Base-by-base conservation (phyloP, 2,329 filamentous ascomycete genomes). In the Epichloe uncinata region DNA sequence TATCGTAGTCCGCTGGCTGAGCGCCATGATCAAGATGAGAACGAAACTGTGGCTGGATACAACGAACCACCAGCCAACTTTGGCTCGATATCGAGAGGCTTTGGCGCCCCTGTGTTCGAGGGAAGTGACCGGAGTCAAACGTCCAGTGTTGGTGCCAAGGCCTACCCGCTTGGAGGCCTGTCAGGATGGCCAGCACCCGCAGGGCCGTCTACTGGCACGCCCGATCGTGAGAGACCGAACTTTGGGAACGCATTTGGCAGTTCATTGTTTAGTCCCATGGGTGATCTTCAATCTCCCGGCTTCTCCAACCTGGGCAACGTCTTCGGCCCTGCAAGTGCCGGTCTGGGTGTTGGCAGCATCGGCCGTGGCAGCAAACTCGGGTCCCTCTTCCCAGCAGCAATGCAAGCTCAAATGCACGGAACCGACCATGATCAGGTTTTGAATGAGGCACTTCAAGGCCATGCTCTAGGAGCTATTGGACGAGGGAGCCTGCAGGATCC, bases 91-190 rank as follows among this genome's bases (percentile, higher is more conserved):
- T 71, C 67, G 55, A 76, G 73, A 54, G 73, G 74, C 16, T 82
- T 74, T 44, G 65, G 66, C 56, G 62, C 65, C 56, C 71, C 69
- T 57, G 71, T 67, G 50, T 77, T 78, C 57, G 82, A 87, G 47
- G 84, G 84, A 5, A 87, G 89, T 57, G 91, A 97, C 63, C 84
- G 91, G 18, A 96, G 90, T 63, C 89, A 95, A 65, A 95, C 87
- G 0, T 95, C 90, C 0, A 95, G 90, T 61, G 85, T 84, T 16
- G 86, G 87, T 12, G 81, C 85, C 42, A 86, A 88, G 59, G 82
- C 77, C 9, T 95, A 87, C 56, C 73, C 82, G 12, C 63, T 87
- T 5, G 77, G 75, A 44, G 78, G 76, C 26, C 67, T 87, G 37
- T 73, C 74, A 3, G 81, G 82, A 47, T 84, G 83, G 69, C 72